Base-by-base conservation (phyloP, 768 basidiomycete species). In the Agaricus blazei region DNA sequence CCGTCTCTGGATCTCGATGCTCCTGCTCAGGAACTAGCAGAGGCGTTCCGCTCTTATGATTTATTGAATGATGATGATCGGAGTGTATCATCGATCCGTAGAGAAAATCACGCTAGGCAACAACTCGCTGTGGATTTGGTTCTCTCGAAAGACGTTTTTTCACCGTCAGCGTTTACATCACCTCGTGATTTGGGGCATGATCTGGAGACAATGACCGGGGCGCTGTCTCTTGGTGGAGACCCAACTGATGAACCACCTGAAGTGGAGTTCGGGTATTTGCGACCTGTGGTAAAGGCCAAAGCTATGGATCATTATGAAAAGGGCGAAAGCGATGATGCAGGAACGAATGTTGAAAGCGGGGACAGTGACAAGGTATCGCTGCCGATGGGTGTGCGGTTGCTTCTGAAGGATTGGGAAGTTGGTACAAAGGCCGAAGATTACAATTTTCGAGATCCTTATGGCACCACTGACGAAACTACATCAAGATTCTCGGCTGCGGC, bases 361-460 rank as follows among this genome's bases (percentile, higher is more conserved):
- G 24, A n/a, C 11, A 49, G 29, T 14, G 50, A 61, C 14, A 59
- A 64, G 14, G 27, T 56, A 11, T 56, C 60, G 27, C 59, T 76
- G 19, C 77, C 83, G 0, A 66, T 75, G 3, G 85, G 85, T 2
- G 82, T 86, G 9, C 75, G 84, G 28, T 71, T 84, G 23, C 73
- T 92, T 40, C 66, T 92, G 53, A 75, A 78, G 54, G 85, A 87
- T 42, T 92, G 90, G 90, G 74, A 80, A 48, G 57, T 80, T 24
- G 82, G 85, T 11, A 59, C 69, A 2, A 72, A 83, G 65, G 80
- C 82, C 3, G 67, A 72, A 2, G 64, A 74, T 5, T 85, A 81
- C 59, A 60, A 63, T 2, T 87, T 82, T 62, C 65, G 58, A 9
- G 84, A 89, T 59, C 80, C 80, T 1, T 88, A 87, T 62, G 72